Evolutionary conservation across 495 filamentous ascomycete genomes (phyloP).

Genomic region (Penicillium argentinense): DNA sequence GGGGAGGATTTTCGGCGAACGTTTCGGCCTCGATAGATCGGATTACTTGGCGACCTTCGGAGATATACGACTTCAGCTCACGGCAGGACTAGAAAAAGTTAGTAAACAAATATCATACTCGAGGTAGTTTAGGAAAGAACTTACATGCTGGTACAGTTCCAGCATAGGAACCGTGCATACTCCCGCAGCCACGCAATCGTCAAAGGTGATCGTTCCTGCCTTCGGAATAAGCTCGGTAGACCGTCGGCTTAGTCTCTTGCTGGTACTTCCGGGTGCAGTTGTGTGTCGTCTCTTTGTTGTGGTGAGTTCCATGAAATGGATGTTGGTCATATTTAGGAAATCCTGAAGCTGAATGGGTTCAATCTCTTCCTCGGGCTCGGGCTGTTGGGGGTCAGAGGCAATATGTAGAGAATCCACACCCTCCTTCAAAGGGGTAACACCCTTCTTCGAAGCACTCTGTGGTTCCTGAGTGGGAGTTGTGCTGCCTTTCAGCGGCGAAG

Average conservation of each 20-base stretch:
- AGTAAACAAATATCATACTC: slow-evolving; percentile 23
- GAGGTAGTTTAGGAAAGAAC: slow-evolving; percentile 22
- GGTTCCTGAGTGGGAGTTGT: slow-evolving; percentile 37
- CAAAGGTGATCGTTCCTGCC: slow-evolving; percentile 50
- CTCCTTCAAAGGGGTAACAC: slow-evolving; percentile 26
- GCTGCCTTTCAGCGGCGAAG: slow-evolving; percentile 34
- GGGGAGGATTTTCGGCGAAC: slow-evolving; percentile 79
- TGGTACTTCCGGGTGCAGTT: slow-evolving; percentile 57
- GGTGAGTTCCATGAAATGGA: slow-evolving; percentile 93
- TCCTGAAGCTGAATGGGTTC: slow-evolving; percentile 84
- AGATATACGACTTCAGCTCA: slow-evolving; percentile 92
- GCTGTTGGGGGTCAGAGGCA: slow-evolving; percentile 23
- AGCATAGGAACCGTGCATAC: slow-evolving; percentile 91
- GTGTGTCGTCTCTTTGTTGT: slow-evolving; percentile 92
- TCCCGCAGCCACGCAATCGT: slow-evolving; percentile 81
- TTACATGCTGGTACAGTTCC: slow-evolving; percentile 89
- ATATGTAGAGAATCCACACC: slow-evolving; percentile 24
- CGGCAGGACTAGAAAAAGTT: slow-evolving; percentile 69
- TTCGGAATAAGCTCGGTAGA: slow-evolving; percentile 46
- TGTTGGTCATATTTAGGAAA: slow-evolving; percentile 91
- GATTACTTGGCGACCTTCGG: slow-evolving; percentile 82
- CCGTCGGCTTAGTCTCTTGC: slow-evolving; percentile 35
- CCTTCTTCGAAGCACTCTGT: slow-evolving; percentile 12
- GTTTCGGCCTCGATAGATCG: slow-evolving; percentile 86
- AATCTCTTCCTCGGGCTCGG: slow-evolving; percentile 32